These are phyloP conservation scores for Bassia scoparia DNA, from an alignment of 148 eudicot species.

Conservation along the genomic window DNA sequence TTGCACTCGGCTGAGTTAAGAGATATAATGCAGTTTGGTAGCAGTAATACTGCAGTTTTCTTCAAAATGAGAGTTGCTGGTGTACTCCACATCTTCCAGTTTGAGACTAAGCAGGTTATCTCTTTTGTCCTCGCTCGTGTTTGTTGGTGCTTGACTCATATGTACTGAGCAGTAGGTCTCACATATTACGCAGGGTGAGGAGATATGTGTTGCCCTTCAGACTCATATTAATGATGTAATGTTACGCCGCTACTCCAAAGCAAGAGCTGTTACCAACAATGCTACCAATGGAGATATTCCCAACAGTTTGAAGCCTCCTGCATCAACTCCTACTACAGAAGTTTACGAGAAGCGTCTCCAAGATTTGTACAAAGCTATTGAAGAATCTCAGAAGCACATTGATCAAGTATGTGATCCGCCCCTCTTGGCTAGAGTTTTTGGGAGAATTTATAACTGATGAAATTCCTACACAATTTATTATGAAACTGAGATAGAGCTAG, in stretches of 20 bases:
- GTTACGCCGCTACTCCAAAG: conserved; percentile 98
- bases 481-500: background rate
- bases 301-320: conserved; percentile 49
- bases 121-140: background rate
- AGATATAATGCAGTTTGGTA: conserved; percentile 99
- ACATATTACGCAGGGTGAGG: conserved; percentile 70
- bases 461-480: background rate
- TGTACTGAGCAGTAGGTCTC: conserved; percentile 11
- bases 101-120: conserved; percentile 95
- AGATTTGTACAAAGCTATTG: conserved; percentile 73
- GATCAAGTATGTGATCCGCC: conserved; percentile 61
- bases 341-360: conserved; percentile 66
- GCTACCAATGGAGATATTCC: conserved; percentile 54
- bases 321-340: conserved; percentile 35
- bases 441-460: background rate
- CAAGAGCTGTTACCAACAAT: conserved; percentile 65
- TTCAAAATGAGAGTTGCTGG: conserved; percentile 99
- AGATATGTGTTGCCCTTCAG: conserved; percentile 98
- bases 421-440: background rate
- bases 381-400: conserved; percentile 73
- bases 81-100: conserved; percentile 92
- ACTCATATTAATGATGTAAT: conserved; percentile 98
- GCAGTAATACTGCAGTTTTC: conserved; percentile 96
- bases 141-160: background rate
- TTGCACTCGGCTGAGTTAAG: conserved; percentile 93